A percentile compares a stretch with the other conserved stretches of the same genome.
Conservation (phyloP, 23 red algal species). For the Chondrus crispus region DNA sequence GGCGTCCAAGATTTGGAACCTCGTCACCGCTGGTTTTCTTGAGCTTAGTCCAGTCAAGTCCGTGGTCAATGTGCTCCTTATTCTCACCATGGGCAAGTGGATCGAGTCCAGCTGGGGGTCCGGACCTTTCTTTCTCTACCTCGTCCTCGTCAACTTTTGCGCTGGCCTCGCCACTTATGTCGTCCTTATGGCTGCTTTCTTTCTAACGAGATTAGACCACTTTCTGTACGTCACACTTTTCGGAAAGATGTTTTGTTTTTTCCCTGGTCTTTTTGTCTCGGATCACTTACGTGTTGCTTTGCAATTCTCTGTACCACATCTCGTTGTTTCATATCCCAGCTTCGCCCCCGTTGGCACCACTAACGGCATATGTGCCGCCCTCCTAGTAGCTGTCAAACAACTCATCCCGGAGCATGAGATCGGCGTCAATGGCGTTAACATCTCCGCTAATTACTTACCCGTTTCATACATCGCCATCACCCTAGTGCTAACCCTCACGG, state of each 20-base stretch:
- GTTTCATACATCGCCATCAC: neutral
- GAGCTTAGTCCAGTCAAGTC: neutral
- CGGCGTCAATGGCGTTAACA: neutral
- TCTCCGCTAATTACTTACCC: conserved; percentile 25
- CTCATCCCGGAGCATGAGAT: conserved; percentile 43
- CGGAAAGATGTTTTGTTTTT: neutral
- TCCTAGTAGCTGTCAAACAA: conserved; percentile 63
- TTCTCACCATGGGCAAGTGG: neutral
- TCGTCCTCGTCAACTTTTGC: conserved; percentile 7
- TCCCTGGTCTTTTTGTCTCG: neutral
- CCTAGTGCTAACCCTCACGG: neutral
- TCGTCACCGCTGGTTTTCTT: conserved; percentile 36
- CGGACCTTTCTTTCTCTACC: neutral
- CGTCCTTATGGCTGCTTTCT: conserved; percentile 12
- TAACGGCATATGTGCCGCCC: conserved; percentile 28
- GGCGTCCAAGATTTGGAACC: conserved; percentile 39
- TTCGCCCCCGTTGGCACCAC: conserved; percentile 60
- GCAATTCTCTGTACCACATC: neutral
- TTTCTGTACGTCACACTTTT: conserved; percentile 22
- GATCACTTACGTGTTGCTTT: neutral
- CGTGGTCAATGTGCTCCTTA: neutral
- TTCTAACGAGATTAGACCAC: neutral
- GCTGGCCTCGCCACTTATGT: conserved; percentile 10
- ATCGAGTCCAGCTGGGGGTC: neutral
- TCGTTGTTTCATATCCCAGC: neutral